Evolutionary conservation across 2,329 filamentous ascomycete species (phyloP).

Genomic region (Raffaelea ambrosiae): DNA sequence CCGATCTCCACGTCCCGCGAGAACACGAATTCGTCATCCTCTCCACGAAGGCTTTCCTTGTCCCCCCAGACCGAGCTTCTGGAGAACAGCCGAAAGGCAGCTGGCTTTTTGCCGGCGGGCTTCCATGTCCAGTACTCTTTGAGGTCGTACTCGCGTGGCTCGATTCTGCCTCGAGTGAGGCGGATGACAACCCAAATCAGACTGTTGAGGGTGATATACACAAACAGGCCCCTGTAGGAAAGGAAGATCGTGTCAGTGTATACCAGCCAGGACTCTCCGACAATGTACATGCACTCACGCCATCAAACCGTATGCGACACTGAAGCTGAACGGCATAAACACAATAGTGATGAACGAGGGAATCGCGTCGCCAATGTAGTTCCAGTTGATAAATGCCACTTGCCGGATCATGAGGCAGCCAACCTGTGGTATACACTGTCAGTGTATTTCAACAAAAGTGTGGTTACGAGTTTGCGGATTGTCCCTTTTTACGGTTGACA

Average conservation of each 20-base stretch:
- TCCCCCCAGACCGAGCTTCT: conserved; percentile 18
- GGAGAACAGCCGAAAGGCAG: conserved; percentile 31
- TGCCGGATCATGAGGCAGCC: conserved; percentile 73
- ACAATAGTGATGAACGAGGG: conserved; percentile 69
- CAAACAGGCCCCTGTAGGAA: conserved; percentile 40
- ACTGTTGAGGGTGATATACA: conserved; percentile 41
- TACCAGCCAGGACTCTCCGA: neutral
- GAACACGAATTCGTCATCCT: conserved; percentile 9
- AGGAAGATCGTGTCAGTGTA: neutral
- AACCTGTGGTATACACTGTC: conserved; percentile 33
- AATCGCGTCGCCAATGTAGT: conserved; percentile 65
- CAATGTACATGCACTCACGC: conserved; percentile 38
- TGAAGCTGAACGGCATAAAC: conserved; percentile 72
- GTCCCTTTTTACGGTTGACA: too few relatives aligned
- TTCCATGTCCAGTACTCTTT: conserved; percentile 51
- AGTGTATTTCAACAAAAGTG: neutral
- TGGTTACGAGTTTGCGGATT: neutral
- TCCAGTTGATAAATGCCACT: conserved; percentile 68
- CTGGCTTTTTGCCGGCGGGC: conserved; percentile 36
- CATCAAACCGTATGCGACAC: conserved; percentile 68
- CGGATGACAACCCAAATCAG: conserved; percentile 36
- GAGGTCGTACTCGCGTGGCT: conserved; percentile 43
- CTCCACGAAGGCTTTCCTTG: conserved; percentile 10
- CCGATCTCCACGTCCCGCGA: neutral
- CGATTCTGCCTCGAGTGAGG: conserved; percentile 31